These are phyloP conservation scores for Phialophora verrucosa DNA, from an alignment of 2,329 filamentous ascomycete genomes.

Conservation along the genomic window DNA sequence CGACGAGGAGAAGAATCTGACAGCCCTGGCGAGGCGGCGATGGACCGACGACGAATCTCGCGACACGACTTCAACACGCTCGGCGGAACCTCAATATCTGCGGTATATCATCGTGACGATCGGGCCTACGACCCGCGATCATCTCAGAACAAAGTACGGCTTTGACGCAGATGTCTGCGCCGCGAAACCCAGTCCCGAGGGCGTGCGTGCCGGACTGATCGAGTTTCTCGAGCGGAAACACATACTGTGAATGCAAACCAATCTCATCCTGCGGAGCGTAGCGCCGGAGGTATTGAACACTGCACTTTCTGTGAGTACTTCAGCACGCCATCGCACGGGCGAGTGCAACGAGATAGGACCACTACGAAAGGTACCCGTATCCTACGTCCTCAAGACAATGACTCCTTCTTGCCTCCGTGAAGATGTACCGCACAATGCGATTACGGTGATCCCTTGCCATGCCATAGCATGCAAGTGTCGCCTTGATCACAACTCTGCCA, in stretches of 20 bases:
- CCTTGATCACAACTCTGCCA: too few species aligned
- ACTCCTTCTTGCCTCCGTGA: not conserved
- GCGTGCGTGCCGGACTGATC: slow-evolving; percentile 71
- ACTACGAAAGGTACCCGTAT: not conserved
- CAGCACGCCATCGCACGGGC: not conserved
- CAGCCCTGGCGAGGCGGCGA: slow-evolving; percentile 38
- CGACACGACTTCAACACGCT: not conserved
- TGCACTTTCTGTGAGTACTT: not conserved
- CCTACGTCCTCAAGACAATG: not conserved
- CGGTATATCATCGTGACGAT: slow-evolving; percentile 78
- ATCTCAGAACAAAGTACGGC: slow-evolving; percentile 59
- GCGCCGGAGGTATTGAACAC: not conserved
- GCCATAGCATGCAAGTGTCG: not conserved
- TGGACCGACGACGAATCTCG: slow-evolving; percentile 12
- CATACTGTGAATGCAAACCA: not conserved
- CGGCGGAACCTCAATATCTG: slow-evolving; percentile 26
- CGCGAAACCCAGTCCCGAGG: slow-evolving; percentile 78
- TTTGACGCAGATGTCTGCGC: slow-evolving; percentile 68
- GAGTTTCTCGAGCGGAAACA: slow-evolving; percentile 48
- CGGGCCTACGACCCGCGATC: slow-evolving; percentile 86
- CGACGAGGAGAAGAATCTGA: slow-evolving; percentile 48
- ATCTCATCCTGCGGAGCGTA: not conserved
- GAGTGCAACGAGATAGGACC: not conserved
- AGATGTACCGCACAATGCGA: not conserved
- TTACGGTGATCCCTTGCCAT: not conserved